phyloP scores from a whole-genome alignment of 2,329 filamentous ascomycete species.

The Talaromyces atroroseus region DNA sequence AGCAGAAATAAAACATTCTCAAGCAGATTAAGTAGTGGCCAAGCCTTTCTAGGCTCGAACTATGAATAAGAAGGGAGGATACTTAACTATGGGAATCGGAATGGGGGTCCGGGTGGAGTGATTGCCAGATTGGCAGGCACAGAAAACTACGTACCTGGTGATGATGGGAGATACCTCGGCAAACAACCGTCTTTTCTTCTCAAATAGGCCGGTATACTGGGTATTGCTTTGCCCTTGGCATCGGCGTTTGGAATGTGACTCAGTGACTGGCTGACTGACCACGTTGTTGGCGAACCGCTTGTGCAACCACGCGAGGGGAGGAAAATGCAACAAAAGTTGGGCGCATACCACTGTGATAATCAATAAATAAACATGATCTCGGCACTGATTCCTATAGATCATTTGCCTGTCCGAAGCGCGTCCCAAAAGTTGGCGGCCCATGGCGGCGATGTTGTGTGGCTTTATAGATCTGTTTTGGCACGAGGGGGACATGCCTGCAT shows the following conservation, averaged over 20 bases:
- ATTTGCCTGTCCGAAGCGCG: too few species aligned
- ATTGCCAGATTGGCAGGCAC: conserved; percentile 3
- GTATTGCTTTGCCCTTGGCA: background rate
- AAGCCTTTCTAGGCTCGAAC: background rate
- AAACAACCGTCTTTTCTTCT: too few species aligned
- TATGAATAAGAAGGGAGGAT: background rate
- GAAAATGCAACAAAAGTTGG: background rate
- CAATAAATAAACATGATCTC: background rate
- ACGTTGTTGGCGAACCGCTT: conserved; percentile 4
- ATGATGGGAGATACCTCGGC: background rate
- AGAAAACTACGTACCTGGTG: background rate
- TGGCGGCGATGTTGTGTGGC: background rate
- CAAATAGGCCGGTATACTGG: background rate
- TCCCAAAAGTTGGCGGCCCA: background rate
- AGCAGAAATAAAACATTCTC: conserved; percentile 2
- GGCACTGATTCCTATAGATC: background rate
- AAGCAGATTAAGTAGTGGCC: background rate
- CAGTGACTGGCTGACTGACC: conserved; percentile 1
- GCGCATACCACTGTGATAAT: background rate
- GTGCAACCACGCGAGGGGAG: background rate
- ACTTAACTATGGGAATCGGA: background rate
- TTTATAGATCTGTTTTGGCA: conserved; percentile 1
- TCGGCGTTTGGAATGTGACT: background rate
- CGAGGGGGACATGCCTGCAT: background rate
- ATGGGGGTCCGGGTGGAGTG: conserved; percentile 4